phyloP scores from a whole-genome alignment of 2,329 filamentous ascomycete genomes.

The Colletotrichum sp. region DNA sequence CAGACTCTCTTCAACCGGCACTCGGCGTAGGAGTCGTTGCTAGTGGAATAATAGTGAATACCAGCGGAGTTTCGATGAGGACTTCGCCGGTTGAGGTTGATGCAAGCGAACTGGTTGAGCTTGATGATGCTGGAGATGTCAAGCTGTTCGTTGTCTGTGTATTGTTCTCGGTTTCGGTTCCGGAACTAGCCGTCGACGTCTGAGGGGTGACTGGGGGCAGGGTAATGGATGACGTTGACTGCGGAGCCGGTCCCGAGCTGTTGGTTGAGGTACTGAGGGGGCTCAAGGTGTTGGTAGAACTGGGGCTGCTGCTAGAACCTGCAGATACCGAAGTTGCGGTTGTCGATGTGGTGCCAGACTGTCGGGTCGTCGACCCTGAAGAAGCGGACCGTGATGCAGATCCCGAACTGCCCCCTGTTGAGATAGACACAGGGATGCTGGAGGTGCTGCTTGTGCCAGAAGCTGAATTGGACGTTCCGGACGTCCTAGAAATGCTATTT shows the following conservation, averaged over 20 bases:
- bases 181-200: background rate
- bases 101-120: background rate
- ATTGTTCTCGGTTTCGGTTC: background rate
- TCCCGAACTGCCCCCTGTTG: background rate
- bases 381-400: background rate
- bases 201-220: background rate
- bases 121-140: background rate
- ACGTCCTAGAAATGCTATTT: background rate
- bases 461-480: background rate
- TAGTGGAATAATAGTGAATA: background rate
- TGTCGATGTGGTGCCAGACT: background rate
- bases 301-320: background rate
- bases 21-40: background rate
- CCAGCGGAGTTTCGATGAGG: background rate
- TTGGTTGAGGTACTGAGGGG: background rate
- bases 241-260: background rate
- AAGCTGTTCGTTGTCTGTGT: background rate
- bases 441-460: background rate
- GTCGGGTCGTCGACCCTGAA: background rate
- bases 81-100: background rate
- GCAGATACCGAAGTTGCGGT: background rate
- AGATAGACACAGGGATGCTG: background rate
- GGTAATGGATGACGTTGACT: background rate
- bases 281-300: background rate
- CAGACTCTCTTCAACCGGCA: background rate